phyloP scores from a whole-genome alignment of 2,329 filamentous ascomycete species.

The Fusarium sulawesiense region DNA sequence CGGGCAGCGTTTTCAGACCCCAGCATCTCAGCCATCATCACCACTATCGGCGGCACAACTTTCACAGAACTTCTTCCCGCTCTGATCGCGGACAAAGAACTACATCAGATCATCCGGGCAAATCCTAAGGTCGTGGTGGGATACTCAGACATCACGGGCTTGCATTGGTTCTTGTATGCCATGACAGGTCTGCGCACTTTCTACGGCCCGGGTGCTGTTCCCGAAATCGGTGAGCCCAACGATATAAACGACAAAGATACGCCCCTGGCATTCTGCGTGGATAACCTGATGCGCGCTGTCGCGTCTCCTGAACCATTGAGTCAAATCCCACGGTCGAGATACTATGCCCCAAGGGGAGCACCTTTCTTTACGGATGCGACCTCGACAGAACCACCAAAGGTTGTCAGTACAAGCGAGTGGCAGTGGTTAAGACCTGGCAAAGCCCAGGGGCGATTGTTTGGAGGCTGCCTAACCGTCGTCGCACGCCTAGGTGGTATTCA shows the following conservation, averaged over 20 bases:
- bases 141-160: slow-evolving; percentile 55
- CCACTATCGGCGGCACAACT: slow-evolving; percentile 54
- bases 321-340: slow-evolving; percentile 47
- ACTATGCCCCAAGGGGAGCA: slow-evolving; percentile 46
- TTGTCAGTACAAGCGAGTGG: slow-evolving; percentile 49
- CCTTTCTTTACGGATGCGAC: slow-evolving; percentile 38
- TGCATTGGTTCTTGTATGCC: slow-evolving; percentile 57
- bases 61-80: slow-evolving; percentile 56
- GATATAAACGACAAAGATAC: slow-evolving; percentile 41
- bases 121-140: slow-evolving; percentile 58
- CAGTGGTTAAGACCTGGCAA: slow-evolving; percentile 52
- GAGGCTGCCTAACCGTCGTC: slow-evolving; percentile 56
- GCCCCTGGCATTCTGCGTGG: slow-evolving; percentile 47
- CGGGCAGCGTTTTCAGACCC: slow-evolving; percentile 54
- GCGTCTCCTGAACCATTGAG: slow-evolving; percentile 45
- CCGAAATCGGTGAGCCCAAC: slow-evolving; percentile 52
- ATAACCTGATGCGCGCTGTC: slow-evolving; percentile 51
- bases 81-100: slow-evolving; percentile 51
- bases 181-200: slow-evolving; percentile 56
- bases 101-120: slow-evolving; percentile 49
- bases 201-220: slow-evolving; percentile 55
- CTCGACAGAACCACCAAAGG: slow-evolving; percentile 45
- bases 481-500: slow-evolving; percentile 52
- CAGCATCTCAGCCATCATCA: slow-evolving; percentile 52
- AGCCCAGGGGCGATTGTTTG: slow-evolving; percentile 57